A percentile compares a stretch with the other conserved stretches of the same genome.
phyloP scores from a whole-genome alignment of 805 yeast genomes.

The Jamesozyma lodderae region DNA sequence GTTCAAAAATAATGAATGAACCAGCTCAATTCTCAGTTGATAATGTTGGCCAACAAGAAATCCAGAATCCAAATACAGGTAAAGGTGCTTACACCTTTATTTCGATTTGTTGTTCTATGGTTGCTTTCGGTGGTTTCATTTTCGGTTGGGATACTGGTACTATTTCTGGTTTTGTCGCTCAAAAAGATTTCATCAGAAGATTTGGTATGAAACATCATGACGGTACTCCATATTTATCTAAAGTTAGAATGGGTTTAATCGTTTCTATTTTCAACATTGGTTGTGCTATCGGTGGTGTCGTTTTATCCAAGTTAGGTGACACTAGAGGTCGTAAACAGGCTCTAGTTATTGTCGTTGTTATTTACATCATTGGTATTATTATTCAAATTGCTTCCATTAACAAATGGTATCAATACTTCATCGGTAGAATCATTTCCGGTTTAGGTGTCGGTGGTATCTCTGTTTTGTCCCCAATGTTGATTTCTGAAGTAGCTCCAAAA shows the following conservation, averaged over 20 bases:
- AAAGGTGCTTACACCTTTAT: background rate
- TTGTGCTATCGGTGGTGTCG: slow-evolving; percentile 3
- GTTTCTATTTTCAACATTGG: slow-evolving; percentile 2
- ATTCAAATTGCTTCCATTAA: slow-evolving; percentile 1
- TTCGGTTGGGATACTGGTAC: slow-evolving; percentile 4
- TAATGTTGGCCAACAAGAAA: slow-evolving; percentile 6
- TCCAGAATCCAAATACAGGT: slow-evolving; percentile 4
- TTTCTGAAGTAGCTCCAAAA: slow-evolving; percentile 3
- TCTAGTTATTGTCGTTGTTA: background rate
- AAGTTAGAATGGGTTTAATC: slow-evolving; percentile 2
- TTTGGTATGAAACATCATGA: background rate
- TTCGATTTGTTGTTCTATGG: slow-evolving; percentile 1
- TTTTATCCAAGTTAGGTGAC: slow-evolving; percentile 2
- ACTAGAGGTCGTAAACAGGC: slow-evolving; percentile 1
- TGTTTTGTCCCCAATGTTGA: slow-evolving; percentile 2
- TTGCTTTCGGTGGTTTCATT: slow-evolving; percentile 4
- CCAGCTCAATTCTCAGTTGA: too few species aligned
- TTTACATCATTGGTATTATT: slow-evolving; percentile 2
- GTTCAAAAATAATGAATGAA: slow-evolving; percentile 5
- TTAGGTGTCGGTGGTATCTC: slow-evolving; percentile 4
- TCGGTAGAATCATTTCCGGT: slow-evolving; percentile 3
- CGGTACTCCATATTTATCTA: slow-evolving; percentile 1
- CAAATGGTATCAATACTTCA: slow-evolving; percentile 3
- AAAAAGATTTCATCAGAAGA: slow-evolving; percentile 1
- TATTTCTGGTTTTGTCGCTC: slow-evolving; percentile 23